These are phyloP conservation scores for Pythium guiyangense DNA, from an alignment of 352 stramenopile species.

Conservation along the genomic window DNA sequence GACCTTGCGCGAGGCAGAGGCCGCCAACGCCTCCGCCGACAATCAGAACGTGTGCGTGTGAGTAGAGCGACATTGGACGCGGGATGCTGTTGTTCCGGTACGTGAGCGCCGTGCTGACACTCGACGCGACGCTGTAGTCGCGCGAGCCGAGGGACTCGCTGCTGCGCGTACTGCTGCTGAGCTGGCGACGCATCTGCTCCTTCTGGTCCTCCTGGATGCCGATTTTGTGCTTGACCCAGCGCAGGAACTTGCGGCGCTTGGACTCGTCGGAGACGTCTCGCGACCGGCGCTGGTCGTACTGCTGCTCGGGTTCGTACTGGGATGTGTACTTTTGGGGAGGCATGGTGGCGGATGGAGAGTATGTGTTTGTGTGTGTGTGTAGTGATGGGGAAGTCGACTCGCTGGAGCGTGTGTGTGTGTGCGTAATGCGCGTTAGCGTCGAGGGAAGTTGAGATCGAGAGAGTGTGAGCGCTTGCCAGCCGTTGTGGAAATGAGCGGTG, in stretches of 20 bases:
- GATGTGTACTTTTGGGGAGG: too few relatives aligned
- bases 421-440: too few relatives aligned
- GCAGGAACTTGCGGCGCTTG: constrained; percentile 58
- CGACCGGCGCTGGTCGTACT: constrained; percentile 37
- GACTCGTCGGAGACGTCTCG: constrained; percentile 39
- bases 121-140: constrained; percentile 6
- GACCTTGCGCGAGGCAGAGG: constrained; percentile 51
- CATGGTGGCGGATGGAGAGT: too few relatives aligned
- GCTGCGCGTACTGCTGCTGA: constrained; percentile 17
- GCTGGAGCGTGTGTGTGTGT: too few relatives aligned
- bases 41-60: constrained; percentile 29
- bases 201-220: constrained; percentile 20
- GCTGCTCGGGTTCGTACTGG: background rate
- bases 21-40: constrained; percentile 52
- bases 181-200: constrained; percentile 1
- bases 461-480: background rate
- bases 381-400: too few relatives aligned
- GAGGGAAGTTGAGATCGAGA: background rate
- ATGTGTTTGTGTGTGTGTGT: too few relatives aligned
- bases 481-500: constrained; percentile 5
- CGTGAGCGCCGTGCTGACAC: constrained; percentile 1
- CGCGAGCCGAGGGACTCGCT: constrained; percentile 3
- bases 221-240: constrained; percentile 57
- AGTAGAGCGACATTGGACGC: background rate
- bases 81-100: constrained; percentile 1